A percentile compares a stretch with the other conserved stretches of the same genome.
Evolutionary conservation across 768 basidiomycete genomes (phyloP).

Genomic region (Agrocybe praecox): DNA sequence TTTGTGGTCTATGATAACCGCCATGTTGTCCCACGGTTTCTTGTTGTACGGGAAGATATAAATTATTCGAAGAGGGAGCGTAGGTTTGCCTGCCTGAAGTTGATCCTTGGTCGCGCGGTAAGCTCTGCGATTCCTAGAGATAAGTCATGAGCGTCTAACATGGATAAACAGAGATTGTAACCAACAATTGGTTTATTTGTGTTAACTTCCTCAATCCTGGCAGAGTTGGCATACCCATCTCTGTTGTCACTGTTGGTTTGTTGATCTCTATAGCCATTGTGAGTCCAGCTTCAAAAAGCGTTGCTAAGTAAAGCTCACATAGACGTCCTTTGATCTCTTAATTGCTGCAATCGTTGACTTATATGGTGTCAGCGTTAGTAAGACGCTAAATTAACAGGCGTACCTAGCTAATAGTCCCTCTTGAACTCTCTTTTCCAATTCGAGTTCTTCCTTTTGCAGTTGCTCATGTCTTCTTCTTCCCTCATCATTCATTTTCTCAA

Average conservation of each 20-base stretch:
- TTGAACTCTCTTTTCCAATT: conserved; percentile 26
- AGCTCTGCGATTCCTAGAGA: background rate
- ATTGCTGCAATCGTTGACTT: conserved; percentile 4
- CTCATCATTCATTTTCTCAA: conserved; percentile 42
- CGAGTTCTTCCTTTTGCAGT: conserved; percentile 11
- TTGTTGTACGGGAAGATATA: too few species aligned
- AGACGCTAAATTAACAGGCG: background rate
- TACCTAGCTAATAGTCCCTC: conserved; percentile 50
- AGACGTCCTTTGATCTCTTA: background rate
- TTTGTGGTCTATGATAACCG: background rate
- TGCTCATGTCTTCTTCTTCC: conserved; percentile 25
- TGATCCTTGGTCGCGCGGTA: background rate
- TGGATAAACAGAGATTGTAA: background rate
- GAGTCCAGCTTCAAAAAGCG: background rate
- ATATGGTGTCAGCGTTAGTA: background rate
- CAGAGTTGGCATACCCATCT: background rate
- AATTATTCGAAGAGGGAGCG: too few species aligned
- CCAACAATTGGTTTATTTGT: background rate
- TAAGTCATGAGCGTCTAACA: background rate
- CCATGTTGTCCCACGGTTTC: too few species aligned
- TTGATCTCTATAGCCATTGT: background rate
- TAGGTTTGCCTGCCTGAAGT: background rate
- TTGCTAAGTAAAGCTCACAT: background rate
- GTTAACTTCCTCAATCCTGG: conserved; percentile 2
- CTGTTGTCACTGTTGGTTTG: background rate